Conservation (phyloP, 306 rosid species). For the Clitoria ternatea region DNA sequence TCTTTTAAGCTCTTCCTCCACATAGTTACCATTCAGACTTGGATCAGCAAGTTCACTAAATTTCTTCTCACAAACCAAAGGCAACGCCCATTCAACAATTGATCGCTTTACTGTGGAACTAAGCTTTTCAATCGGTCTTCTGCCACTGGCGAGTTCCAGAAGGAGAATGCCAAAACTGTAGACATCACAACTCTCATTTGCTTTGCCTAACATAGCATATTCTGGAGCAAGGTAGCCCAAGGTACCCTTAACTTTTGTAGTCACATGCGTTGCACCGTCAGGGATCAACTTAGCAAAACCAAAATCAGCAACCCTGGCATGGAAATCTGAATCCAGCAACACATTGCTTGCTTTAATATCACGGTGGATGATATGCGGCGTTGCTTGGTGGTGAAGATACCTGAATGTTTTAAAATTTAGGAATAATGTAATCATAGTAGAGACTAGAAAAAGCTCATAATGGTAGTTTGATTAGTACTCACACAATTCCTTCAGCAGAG, state of each 20-base stretch:
- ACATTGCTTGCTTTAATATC: constrained; percentile 78
- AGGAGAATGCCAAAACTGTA: constrained; percentile 84
- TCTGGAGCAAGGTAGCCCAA: constrained; percentile 89
- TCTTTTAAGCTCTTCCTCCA: constrained; percentile 68
- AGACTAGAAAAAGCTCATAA: not conserved
- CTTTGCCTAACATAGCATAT: constrained; percentile 81
- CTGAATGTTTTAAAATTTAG: constrained; percentile 37
- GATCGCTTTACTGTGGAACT: constrained; percentile 40
- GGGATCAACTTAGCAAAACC: constrained; percentile 84
- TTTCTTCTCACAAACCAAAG: constrained; percentile 60
- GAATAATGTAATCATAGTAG: not conserved
- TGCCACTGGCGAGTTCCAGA: constrained; percentile 70
- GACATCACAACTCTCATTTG: constrained; percentile 75
- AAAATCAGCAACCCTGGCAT: constrained; percentile 74
- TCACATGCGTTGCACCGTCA: constrained; percentile 80
- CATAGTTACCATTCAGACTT: constrained; percentile 58
- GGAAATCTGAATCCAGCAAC: constrained; percentile 61
- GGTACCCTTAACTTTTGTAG: constrained; percentile 78
- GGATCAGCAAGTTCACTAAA: constrained; percentile 66
- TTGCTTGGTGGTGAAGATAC: constrained; percentile 79
- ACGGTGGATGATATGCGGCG: constrained; percentile 72
- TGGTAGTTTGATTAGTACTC: constrained; percentile 34
- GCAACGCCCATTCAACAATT: constrained; percentile 78
- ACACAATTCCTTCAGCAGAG: constrained; percentile 91
- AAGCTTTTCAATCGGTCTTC: constrained; percentile 55